These are phyloP conservation scores for Sugiyamaella americana DNA, from an alignment of 805 yeast species.

Conservation along the genomic window DNA sequence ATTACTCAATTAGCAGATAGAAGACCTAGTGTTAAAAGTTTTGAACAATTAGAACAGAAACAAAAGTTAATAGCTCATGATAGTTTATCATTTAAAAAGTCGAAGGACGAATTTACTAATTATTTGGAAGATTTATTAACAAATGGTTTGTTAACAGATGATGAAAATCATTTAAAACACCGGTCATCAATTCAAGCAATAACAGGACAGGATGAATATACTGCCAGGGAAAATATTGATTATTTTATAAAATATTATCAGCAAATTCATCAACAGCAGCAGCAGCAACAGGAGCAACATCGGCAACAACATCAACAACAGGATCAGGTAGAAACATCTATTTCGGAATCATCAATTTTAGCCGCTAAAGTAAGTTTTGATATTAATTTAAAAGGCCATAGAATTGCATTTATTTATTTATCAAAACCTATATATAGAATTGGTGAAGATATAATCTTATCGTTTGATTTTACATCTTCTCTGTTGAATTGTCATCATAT, in stretches of 20 bases:
- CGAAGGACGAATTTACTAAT: not conserved
- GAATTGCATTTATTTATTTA: conserved; percentile 35
- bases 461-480: conserved; percentile 33
- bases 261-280: not conserved
- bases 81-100: not conserved
- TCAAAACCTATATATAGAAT: conserved; percentile 33
- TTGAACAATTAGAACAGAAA: conserved; percentile 11
- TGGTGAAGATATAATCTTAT: conserved; percentile 42
- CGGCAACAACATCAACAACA: not conserved
- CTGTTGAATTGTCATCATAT: conserved; percentile 33
- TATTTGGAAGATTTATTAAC: not conserved
- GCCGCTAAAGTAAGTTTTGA: conserved; percentile 27
- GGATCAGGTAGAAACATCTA: not conserved
- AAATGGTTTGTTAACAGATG: not conserved
- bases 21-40: conserved; percentile 15
- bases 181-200: not conserved
- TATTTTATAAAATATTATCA: conserved; percentile 20
- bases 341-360: not conserved
- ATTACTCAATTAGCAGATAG: conserved; percentile 19
- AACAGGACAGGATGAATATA: not conserved
- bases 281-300: too few species aligned
- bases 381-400: conserved; percentile 38
- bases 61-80: not conserved
- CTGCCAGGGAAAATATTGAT: conserved; percentile 19
- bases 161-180: not conserved